Percentiles rank a stretch among this genome's conserved stretches.
These are phyloP conservation scores for Drosera spatulata DNA, from an alignment of 179 eudicot species.

Conservation along the genomic window DNA sequence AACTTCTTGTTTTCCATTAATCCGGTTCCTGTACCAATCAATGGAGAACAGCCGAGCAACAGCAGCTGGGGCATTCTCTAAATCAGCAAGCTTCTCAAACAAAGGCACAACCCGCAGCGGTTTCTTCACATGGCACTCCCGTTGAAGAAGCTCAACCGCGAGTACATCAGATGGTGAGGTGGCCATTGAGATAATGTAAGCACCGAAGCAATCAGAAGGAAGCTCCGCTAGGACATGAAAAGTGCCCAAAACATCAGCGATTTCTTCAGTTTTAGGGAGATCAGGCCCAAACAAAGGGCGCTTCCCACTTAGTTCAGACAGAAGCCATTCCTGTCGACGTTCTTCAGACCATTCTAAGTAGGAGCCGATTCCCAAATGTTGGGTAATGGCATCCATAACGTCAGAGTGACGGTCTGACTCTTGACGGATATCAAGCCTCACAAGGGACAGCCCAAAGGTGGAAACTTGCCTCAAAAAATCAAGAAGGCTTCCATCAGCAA, in stretches of 20 bases:
- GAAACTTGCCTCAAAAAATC: conserved; percentile 92
- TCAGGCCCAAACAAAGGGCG: conserved; percentile 95
- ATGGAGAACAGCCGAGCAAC: conserved; percentile 80
- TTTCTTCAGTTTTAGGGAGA: conserved; percentile 89
- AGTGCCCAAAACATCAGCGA: conserved; percentile 77
- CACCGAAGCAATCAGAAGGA: conserved; percentile 92
- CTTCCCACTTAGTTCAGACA: conserved; percentile 83
- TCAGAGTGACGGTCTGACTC: conserved; percentile 95
- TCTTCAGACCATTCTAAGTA: conserved; percentile 94
- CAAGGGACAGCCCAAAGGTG: conserved; percentile 90
- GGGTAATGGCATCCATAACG: conserved; percentile 82
- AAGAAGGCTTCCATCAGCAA: conserved; percentile 95
- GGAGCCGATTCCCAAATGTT: conserved; percentile 79
- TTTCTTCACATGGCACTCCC: conserved; percentile 71
- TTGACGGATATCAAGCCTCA: conserved; percentile 85
- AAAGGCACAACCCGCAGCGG: conserved; percentile 90
- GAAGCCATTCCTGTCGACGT: conserved; percentile 78
- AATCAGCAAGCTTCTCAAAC: conserved; percentile 83
- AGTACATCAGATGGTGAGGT: conserved; percentile 93
- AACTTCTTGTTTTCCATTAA: conserved; percentile 88
- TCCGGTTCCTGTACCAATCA: conserved; percentile 72
- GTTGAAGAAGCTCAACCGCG: conserved; percentile 94
- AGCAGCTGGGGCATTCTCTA: conserved; percentile 91
- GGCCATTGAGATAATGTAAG: conserved; percentile 95
- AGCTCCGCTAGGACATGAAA: conserved; percentile 79